Percentiles rank a stretch among this genome's conserved stretches.
Evolutionary conservation across 2,329 filamentous ascomycete genomes (phyloP).

Genomic region (Fusarium penzigii): DNA sequence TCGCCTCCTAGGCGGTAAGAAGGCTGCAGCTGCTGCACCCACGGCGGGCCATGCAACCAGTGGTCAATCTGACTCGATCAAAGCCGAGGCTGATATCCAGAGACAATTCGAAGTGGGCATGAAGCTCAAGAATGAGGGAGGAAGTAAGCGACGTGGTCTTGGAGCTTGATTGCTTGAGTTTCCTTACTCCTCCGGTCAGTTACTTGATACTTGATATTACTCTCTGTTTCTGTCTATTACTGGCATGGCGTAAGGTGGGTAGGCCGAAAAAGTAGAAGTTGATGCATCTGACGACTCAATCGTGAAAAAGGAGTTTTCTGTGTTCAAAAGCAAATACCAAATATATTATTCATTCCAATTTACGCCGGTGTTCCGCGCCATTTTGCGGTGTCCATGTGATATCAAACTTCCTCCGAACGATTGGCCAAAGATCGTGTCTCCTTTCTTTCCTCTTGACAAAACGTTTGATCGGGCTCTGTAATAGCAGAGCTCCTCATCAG

Average conservation of each 20-base stretch:
- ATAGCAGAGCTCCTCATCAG: no score
- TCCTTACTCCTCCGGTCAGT: not conserved
- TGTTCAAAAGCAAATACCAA: slow-evolving; percentile 1
- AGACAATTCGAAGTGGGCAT: slow-evolving; percentile 59
- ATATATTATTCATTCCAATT: slow-evolving; percentile 1
- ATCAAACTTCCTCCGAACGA: not conserved
- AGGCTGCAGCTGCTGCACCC: slow-evolving; percentile 36
- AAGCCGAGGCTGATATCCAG: slow-evolving; percentile 55
- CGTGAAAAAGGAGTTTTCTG: not conserved
- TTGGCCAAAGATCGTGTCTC: not conserved
- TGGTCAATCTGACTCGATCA: slow-evolving; percentile 36
- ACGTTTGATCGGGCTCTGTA: no score
- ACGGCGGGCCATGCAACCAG: slow-evolving; percentile 16
- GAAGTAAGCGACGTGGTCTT: slow-evolving; percentile 52
- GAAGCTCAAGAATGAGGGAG: slow-evolving; percentile 54
- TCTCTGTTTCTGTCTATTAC: slow-evolving; percentile 14
- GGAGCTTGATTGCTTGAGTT: slow-evolving; percentile 43
- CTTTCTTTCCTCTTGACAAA: not conserved
- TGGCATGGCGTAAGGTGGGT: slow-evolving; percentile 31
- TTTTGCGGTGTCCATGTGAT: not conserved
- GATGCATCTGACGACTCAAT: slow-evolving; percentile 16
- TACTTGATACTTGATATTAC: slow-evolving; percentile 1
- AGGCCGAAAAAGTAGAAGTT: slow-evolving; percentile 19
- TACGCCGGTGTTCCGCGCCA: not conserved
- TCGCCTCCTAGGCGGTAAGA: slow-evolving; percentile 56